Evolutionary conservation across 805 yeast genomes (phyloP).

Genomic region (Yamadazyma akitaensis): DNA sequence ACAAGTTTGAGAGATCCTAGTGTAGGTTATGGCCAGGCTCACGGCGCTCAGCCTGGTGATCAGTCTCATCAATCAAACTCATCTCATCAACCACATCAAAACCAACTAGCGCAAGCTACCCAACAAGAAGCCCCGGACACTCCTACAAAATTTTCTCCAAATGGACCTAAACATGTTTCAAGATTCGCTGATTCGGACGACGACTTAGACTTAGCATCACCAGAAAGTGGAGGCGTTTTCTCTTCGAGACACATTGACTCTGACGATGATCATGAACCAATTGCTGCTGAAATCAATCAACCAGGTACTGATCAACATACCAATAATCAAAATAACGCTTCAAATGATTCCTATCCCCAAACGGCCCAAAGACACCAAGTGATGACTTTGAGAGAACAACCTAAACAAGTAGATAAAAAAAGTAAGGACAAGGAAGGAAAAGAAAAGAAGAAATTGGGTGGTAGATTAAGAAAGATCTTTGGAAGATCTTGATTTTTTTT

Average conservation of each 20-base stretch:
- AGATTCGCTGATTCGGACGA: slow-evolving; percentile 65
- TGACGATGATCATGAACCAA: slow-evolving; percentile 21
- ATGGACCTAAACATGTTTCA: slow-evolving; percentile 24
- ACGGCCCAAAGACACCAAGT: slow-evolving; percentile 9
- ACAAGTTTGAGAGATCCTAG: slow-evolving; percentile 10
- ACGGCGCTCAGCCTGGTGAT: no score
- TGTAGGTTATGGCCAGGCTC: neutral
- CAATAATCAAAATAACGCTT: neutral
- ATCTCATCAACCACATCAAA: neutral
- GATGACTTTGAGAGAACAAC: slow-evolving; percentile 6
- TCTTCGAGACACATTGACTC: slow-evolving; percentile 28
- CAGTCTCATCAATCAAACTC: neutral
- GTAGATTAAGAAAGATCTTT: slow-evolving; percentile 38
- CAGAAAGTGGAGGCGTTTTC: slow-evolving; percentile 16
- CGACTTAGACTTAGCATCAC: slow-evolving; percentile 27
- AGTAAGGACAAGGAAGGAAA: slow-evolving; percentile 11
- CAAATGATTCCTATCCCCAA: slow-evolving; percentile 11
- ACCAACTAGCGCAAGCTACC: slow-evolving; percentile 1
- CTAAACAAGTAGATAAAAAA: slow-evolving; percentile 2
- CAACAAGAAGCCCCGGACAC: neutral
- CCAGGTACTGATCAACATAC: neutral
- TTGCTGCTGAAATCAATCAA: neutral
- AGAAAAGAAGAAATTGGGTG: slow-evolving; percentile 36
- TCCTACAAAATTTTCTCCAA: slow-evolving; percentile 5
- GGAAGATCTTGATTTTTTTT: slow-evolving; percentile 22